Base-by-base conservation (phyloP, 2,329 filamentous ascomycete genomes). In the Nemania diffusa region DNA sequence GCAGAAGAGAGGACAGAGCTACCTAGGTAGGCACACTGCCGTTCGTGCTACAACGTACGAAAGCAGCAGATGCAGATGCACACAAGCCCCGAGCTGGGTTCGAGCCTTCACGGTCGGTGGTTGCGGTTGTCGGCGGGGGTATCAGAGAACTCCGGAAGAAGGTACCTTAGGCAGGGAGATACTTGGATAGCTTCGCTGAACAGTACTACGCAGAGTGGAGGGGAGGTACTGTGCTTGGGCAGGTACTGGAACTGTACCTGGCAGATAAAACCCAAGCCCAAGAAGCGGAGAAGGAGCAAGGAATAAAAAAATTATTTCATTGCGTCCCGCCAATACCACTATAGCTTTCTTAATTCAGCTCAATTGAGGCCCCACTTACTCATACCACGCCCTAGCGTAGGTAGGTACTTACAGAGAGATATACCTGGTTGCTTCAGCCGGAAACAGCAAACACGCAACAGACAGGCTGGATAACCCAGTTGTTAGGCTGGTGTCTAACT, bases 261-360 rank as follows among this genome's bases (percentile, higher is more conserved):
- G 57, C 22, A 60, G 32, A 24, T 20, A 40, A 26, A 51, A 9
- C 46, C 29, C 27, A 17, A 46, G 37, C 9, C 26, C 15, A 61
- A 50, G 24, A 51, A 61, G 51, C 57, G 46, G 44, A 55, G 58
- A 63, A 27, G 27, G 59, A 48, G 50, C 57, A 62, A 65, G 57
- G 48, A 59, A 68, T 64, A 67, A 67, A 64, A 62, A 69, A 67
- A 64, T 50, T 27, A 59, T 64, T 57, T 66, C n/a, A 52, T 50
- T 53, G 57, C 37, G 48, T 32, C 44, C 50, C 46, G 46, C 60
- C 22, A 46, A 55, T 56, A 34, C 27, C 50, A 32, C 24, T 29
- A 37, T 40, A 53, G 26, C 20, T 55, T 56, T 55, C 29, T 62
- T 40, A 52, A 53, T 60, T 65, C 55, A 63, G 67, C 64, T 57